Percentiles rank a stretch among this genome's conserved stretches.
Evolutionary conservation across 345 rosid species (phyloP).

Genomic region (Turnera subulata): DNA sequence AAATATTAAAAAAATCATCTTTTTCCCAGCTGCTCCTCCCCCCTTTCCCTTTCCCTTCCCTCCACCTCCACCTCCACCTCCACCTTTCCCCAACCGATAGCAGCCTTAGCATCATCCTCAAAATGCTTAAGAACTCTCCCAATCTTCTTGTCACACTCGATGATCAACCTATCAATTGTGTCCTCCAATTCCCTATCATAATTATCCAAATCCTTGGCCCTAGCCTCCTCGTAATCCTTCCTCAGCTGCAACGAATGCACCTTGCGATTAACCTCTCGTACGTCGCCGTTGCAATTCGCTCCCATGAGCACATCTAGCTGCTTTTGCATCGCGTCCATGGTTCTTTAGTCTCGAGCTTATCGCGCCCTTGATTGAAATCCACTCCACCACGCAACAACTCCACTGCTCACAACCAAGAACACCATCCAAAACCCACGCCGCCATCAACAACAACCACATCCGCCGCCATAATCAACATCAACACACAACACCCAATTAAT

Average conservation of each 20-base stretch:
- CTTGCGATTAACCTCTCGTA: slow-evolving; percentile 91
- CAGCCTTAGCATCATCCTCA: slow-evolving; percentile 99
- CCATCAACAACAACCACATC: too few relatives aligned
- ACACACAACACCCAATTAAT: too few relatives aligned
- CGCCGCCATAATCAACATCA: too few relatives aligned
- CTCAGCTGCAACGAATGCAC: slow-evolving; percentile 95
- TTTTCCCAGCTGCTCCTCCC: too few relatives aligned
- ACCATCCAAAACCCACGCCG: too few relatives aligned
- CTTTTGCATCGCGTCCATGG: slow-evolving; percentile 97
- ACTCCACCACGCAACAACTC: too few relatives aligned
- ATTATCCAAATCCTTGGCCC: slow-evolving; percentile 69
- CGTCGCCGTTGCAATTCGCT: slow-evolving; percentile 97
- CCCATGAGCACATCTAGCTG: slow-evolving; percentile 99
- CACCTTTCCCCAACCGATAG: too few relatives aligned
- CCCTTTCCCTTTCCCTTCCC: too few relatives aligned
- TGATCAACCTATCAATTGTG: slow-evolving; percentile 87
- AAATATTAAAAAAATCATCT: too few relatives aligned
- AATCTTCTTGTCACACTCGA: slow-evolving; percentile 96
- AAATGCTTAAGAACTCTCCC: slow-evolving; percentile 95
- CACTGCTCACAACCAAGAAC: too few relatives aligned
- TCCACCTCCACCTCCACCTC: too few relatives aligned
- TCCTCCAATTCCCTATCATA: slow-evolving; percentile 96
- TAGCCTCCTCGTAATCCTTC: slow-evolving; percentile 95
- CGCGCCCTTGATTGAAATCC: too few relatives aligned
- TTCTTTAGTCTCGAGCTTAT: neutral